Conservation (phyloP, 306 rosid genomes). For the Fragaria ananassa region DNA sequence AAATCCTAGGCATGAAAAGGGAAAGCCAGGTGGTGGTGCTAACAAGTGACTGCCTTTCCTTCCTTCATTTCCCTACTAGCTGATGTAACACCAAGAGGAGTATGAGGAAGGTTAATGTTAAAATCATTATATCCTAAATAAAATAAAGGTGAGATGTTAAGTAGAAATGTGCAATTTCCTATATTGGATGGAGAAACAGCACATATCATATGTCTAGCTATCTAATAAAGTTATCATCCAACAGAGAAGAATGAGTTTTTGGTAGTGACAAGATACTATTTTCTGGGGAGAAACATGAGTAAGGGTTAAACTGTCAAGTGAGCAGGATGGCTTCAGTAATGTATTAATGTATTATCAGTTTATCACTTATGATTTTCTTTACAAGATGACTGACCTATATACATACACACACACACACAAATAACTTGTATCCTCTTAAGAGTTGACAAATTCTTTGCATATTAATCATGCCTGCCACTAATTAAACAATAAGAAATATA, state of each 20-base stretch:
- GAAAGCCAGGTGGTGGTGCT: conserved; percentile 21
- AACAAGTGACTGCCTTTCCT: background rate
- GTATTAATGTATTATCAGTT: background rate
- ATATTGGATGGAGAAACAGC: background rate
- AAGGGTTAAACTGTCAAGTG: background rate
- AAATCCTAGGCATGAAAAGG: conserved; percentile 23
- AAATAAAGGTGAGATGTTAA: background rate
- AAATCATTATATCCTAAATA: background rate
- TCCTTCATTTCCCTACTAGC: conserved; percentile 2
- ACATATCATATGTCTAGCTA: background rate
- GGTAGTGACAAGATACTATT: background rate
- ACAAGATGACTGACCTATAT: background rate
- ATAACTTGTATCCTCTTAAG: background rate
- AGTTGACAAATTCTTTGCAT: conserved; percentile 1
- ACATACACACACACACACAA: too few species aligned
- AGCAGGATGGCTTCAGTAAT: background rate
- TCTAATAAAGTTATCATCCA: background rate
- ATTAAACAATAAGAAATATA: background rate
- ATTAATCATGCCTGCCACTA: conserved; percentile 22
- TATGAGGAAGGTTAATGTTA: background rate
- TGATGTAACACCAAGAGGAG: background rate
- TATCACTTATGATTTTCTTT: background rate
- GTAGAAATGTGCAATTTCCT: background rate
- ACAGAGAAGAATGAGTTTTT: background rate
- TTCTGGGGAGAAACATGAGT: conserved; percentile 3